Conservation (phyloP, 2,329 filamentous ascomycete species). For the Coniochaeta sp. region DNA sequence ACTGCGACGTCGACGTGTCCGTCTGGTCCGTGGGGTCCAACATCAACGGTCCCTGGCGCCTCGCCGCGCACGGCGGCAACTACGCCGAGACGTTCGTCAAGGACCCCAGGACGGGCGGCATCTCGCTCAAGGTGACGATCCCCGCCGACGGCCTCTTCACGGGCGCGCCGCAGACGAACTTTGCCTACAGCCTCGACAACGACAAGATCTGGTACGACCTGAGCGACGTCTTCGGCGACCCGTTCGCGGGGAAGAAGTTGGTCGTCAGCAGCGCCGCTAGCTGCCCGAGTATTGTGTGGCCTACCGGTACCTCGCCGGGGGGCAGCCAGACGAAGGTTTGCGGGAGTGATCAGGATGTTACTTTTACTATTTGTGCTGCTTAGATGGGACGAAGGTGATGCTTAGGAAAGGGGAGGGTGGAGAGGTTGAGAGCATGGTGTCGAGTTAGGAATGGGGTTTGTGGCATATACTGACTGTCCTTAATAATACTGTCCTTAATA, state of each 20-base stretch:
- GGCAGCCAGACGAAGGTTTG: slow-evolving; percentile 32
- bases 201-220: slow-evolving; percentile 31
- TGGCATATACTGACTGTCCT: too few relatives aligned
- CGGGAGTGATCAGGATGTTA: slow-evolving; percentile 22
- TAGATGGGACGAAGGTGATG: too few relatives aligned
- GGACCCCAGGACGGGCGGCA: slow-evolving; percentile 30
- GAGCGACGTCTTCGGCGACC: slow-evolving; percentile 31
- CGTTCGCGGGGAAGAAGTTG: slow-evolving; percentile 26
- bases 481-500: too few relatives aligned
- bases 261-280: slow-evolving; percentile 18
- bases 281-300: slow-evolving; percentile 30
- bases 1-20: slow-evolving; percentile 26
- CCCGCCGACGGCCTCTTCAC: slow-evolving; percentile 28
- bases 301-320: slow-evolving; percentile 23
- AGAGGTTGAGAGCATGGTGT: too few relatives aligned
- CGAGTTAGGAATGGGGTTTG: too few relatives aligned
- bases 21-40: slow-evolving; percentile 30
- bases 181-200: slow-evolving; percentile 30
- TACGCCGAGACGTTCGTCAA: slow-evolving; percentile 25
- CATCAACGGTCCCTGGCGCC: slow-evolving; percentile 17
- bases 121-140: slow-evolving; percentile 29
- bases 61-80: slow-evolving; percentile 17
- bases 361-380: slow-evolving; percentile 26
- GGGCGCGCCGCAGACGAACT: slow-evolving; percentile 31
- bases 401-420: background rate